Evolutionary conservation across 805 yeast genomes (phyloP), one percentile per base, ranked within the genome.

Genomic region (Candida anglica): DNA sequence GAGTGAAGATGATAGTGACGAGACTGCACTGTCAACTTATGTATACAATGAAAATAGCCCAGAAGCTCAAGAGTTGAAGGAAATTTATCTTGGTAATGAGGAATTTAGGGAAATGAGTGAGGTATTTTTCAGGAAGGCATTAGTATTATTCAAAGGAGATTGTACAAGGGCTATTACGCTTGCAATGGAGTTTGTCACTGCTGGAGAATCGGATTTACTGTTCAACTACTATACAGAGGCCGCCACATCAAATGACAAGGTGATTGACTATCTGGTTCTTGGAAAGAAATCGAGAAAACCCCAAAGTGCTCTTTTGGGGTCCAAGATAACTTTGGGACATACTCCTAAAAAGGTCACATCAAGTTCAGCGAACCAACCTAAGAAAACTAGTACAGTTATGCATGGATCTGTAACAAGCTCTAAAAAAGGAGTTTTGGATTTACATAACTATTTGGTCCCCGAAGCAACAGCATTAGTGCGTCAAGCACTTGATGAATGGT

Each of bases 391-490:
- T n/a, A n/a, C n/a, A n/a, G n/a, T n/a, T n/a, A n/a, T n/a, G n/a
- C n/a, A n/a, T n/a, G n/a, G n/a, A n/a, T n/a, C n/a, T n/a, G n/a
- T n/a, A n/a, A n/a, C n/a, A n/a, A 9, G 10, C 10, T 21, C 23
- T 21, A 11, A 11, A 21, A 11, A 21, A 9, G 23, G 23, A 21
- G 26, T 29, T 17, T 32, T 81, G 2, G 91, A 84, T 56, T 63
- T 82, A 6, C 93, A 84, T 52, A 68, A 71, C 0, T 66, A 69
- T 36, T 52, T 56, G 6, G 76, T 76, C 7, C 44, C 58, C 0
- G 68, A 65, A 20, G 86, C 88, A 0, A 42, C 68, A 5, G 34
- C 37, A 2, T 50, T 70, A 2, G 56, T 70, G 1, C 36, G 48
- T 4, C 31, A 25, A 8, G 71, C 69, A 0, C 48, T 80, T 2